A percentile compares a stretch with the other conserved stretches of the same genome.
Conservation (phyloP, 805 yeast species). For the Ogataea pilisensis region DNA sequence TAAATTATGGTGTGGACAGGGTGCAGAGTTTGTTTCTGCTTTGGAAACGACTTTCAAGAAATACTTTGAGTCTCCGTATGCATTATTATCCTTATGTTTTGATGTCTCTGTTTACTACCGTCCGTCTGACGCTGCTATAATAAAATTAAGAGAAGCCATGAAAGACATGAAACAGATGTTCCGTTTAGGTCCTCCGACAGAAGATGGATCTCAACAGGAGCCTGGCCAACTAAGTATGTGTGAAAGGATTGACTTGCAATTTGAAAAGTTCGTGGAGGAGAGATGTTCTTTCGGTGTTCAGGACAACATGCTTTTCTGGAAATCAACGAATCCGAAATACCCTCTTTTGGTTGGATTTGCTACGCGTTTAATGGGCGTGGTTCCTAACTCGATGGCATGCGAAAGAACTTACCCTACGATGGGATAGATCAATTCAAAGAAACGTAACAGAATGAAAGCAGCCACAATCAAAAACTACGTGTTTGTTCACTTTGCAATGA, state of each 20-base stretch:
- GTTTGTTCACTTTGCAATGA: neutral
- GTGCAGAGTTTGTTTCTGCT: too few species aligned
- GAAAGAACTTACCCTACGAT: neutral
- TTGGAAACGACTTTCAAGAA: too few species aligned
- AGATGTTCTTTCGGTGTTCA: neutral
- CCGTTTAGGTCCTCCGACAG: neutral
- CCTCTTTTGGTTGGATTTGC: neutral
- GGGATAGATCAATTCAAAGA: neutral
- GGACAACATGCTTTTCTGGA: neutral
- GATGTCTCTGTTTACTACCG: neutral
- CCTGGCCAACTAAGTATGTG: neutral
- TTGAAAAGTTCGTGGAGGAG: neutral
- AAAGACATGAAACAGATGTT: neutral
- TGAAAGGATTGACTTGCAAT: neutral
- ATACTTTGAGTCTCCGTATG: too few species aligned
- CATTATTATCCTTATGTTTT: neutral
- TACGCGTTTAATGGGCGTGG: neutral
- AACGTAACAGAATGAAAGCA: neutral
- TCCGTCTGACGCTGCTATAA: neutral
- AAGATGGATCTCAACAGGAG: too few species aligned
- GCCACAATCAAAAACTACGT: neutral
- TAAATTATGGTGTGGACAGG: too few species aligned
- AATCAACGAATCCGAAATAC: neutral
- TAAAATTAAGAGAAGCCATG: neutral
- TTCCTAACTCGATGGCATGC: neutral